Evolutionary conservation across 148 eudicot genomes (phyloP).

Genomic region (Vaccinium myrtillus): DNA sequence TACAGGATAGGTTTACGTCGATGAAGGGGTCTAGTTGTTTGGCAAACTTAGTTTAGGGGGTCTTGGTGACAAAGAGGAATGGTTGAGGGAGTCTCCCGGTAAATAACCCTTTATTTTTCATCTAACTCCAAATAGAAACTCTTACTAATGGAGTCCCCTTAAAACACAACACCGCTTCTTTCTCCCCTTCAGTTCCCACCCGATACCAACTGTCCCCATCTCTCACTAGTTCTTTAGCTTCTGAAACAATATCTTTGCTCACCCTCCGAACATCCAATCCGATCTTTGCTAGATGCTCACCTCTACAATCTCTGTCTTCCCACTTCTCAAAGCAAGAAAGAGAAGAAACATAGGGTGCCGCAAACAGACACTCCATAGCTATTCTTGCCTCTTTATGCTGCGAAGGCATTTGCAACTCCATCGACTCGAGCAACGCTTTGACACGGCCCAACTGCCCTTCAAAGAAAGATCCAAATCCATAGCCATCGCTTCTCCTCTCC

Average conservation of each 20-base stretch:
- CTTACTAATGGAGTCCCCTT: constrained; percentile 12
- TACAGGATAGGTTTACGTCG: too few relatives aligned
- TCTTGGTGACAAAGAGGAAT: too few relatives aligned
- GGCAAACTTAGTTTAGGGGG: too few relatives aligned
- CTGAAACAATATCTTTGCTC: not conserved
- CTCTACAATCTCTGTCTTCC: constrained; percentile 20
- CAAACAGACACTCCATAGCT: constrained; percentile 39
- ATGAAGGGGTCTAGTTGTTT: too few relatives aligned
- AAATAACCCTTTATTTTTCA: not conserved
- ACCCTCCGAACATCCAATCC: not conserved
- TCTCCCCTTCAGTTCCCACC: constrained; percentile 6
- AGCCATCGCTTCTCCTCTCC: not conserved
- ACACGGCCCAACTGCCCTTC: constrained; percentile 14
- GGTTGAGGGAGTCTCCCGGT: too few relatives aligned
- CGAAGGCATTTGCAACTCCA: constrained; percentile 30
- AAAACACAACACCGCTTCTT: not conserved
- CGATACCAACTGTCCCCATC: not conserved
- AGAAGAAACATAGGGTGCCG: constrained; percentile 27
- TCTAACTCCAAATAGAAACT: constrained; percentile 12
- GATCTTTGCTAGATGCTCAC: not conserved
- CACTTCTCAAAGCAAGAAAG: constrained; percentile 16
- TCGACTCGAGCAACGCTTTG: constrained; percentile 31
- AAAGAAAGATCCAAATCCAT: constrained; percentile 16
- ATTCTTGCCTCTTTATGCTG: constrained; percentile 34
- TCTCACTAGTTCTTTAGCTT: constrained; percentile 14